Base-by-base conservation (phyloP, 2,329 filamentous ascomycete genomes). In the Tricladium varicosporioides region DNA sequence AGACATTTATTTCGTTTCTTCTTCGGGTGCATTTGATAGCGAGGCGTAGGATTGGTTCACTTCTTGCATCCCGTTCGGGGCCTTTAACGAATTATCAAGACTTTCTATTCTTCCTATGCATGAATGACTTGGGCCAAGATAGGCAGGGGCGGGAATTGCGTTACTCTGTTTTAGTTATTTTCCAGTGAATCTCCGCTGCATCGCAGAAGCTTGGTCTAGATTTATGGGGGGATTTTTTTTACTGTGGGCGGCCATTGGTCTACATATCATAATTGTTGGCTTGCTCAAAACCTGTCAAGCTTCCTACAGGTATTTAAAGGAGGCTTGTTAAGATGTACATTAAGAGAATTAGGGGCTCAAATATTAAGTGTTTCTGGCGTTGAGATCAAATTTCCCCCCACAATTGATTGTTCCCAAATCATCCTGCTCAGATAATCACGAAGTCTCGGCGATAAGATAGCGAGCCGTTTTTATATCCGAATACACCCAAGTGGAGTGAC, bases 21-120 rank as follows among this genome's bases (percentile, higher is more conserved):
- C 60, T 67, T 67, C 70, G 62, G 67, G 56, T 66, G 68, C 69
- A 72, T 70, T 68, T 70, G 63, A 60, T 68, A 73, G 71, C 71
- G 67, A 60, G 70, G 71, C 67, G 71, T 64, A 60, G 65, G 68
- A 58, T 51, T 49, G 58, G 64, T 53, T 62, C 60, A 60, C 54
- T 67, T 66, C 64, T 64, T 63, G 59, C 63, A 64, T 65, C 16
- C 15, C 13, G n/a, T 33, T 16, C 22, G 2, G n/a, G 43, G 36
- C n/a, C n/a, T 49, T 27, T 51, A 51, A 51, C 48, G 48, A 51
- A 11, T 51, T 51, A 51, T 51, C 27, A 36, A 36, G 31, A 18
- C n/a, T 51, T 10, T 33, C 32, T 42, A n/a, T 33, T 46, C 15
- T n/a, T n/a, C 43, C 43, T 46, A 10, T 16, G 18, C n/a, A 16